phyloP scores from a whole-genome alignment of 768 basidiomycete genomes.

The Hericium rajendrae region DNA sequence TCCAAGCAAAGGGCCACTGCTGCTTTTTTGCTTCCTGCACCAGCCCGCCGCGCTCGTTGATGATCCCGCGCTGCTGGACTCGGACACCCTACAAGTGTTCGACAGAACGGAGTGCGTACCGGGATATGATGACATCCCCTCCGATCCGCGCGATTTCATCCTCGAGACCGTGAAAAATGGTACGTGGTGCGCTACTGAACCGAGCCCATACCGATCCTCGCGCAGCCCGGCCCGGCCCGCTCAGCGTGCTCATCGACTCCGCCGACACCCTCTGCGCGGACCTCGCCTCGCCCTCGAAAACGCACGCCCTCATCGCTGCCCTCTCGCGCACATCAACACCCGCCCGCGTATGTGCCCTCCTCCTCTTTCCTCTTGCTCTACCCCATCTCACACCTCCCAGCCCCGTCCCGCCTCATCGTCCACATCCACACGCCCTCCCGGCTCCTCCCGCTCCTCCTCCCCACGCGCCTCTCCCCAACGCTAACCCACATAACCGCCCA shows the following conservation, averaged over 20 bases:
- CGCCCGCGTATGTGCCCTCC: slow-evolving; percentile 37
- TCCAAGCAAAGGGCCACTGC: slow-evolving; percentile 17
- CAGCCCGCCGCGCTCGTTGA: slow-evolving; percentile 40
- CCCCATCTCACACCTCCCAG: slow-evolving; percentile 22
- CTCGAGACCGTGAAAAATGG: slow-evolving; percentile 29
- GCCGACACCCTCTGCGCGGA: slow-evolving; percentile 57
- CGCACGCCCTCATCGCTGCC: slow-evolving; percentile 41
- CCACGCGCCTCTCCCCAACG: slow-evolving; percentile 55
- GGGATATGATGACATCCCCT: slow-evolving; percentile 34
- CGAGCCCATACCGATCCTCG: background rate
- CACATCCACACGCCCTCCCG: slow-evolving; percentile 43
- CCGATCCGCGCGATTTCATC: slow-evolving; percentile 28
- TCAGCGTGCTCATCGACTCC: slow-evolving; percentile 65
- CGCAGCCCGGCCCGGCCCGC: slow-evolving; percentile 34
- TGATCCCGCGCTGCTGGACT: slow-evolving; percentile 6
- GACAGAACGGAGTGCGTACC: slow-evolving; percentile 45
- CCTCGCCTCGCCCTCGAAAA: slow-evolving; percentile 40
- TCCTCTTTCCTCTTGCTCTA: background rate
- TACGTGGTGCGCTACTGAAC: slow-evolving; percentile 3
- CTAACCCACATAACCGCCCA: slow-evolving; percentile 59
- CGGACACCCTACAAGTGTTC: slow-evolving; percentile 27
- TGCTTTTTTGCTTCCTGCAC: slow-evolving; percentile 51
- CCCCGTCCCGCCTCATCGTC: slow-evolving; percentile 48
- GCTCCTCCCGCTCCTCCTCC: slow-evolving; percentile 45
- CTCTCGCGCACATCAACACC: slow-evolving; percentile 35